Conservation (phyloP, 495 filamentous ascomycete species). For the Chaetomium fimeti region DNA sequence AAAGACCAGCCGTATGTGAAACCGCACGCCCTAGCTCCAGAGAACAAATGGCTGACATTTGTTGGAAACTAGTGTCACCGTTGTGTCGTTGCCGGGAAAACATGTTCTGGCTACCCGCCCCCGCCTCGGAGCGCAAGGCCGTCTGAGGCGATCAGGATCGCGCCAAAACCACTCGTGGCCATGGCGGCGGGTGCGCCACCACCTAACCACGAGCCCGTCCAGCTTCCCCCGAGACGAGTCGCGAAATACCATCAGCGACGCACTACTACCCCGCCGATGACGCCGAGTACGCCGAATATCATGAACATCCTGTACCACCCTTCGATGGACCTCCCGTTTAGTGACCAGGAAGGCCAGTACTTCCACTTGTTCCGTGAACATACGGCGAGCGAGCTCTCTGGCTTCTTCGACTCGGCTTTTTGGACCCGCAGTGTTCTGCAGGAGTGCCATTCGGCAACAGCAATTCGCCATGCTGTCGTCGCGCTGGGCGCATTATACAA, state of each 20-base stretch:
- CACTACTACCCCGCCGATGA: conserved; percentile 38
- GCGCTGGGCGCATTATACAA: conserved; percentile 65
- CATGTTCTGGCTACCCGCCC: conserved; percentile 53
- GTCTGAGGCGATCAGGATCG: conserved; percentile 45
- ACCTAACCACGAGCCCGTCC: conserved; percentile 28
- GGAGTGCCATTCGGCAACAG: conserved; percentile 59
- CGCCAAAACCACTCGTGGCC: conserved; percentile 41
- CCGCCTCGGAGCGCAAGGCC: conserved; percentile 44
- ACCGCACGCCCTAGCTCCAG: conserved; percentile 52
- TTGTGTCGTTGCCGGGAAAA: conserved; percentile 52
- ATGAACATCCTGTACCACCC: conserved; percentile 35
- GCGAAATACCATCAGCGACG: conserved; percentile 33
- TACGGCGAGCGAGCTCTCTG: conserved; percentile 58
- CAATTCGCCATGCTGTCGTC: conserved; percentile 64
- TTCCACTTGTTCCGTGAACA: conserved; percentile 60
- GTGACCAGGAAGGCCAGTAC: conserved; percentile 51
- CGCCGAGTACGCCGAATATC: conserved; percentile 30
- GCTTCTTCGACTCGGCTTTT: conserved; percentile 62
- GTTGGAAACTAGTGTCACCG: too few relatives aligned
- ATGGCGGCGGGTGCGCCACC: conserved; percentile 23
- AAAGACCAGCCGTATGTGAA: conserved; percentile 13
- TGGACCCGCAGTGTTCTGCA: conserved; percentile 60
- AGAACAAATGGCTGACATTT: conserved; percentile 26
- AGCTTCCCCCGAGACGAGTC: conserved; percentile 30
- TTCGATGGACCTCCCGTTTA: conserved; percentile 39